These are phyloP conservation scores for Pichia cephalocereana DNA, from an alignment of 805 yeast species.

Conservation along the genomic window DNA sequence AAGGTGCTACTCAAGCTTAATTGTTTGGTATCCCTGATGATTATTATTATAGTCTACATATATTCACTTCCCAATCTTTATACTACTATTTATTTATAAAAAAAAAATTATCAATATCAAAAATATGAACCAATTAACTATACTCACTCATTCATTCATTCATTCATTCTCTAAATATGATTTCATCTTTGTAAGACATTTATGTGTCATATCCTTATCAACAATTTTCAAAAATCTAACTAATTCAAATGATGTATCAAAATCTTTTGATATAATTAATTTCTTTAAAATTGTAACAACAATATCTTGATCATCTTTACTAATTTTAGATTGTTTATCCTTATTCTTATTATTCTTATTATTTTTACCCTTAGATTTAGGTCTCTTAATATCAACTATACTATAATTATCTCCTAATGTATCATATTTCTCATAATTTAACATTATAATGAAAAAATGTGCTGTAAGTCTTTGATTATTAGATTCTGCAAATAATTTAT, in stretches of 20 bases:
- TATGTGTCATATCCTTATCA: constrained; percentile 29
- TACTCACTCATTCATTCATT: neutral
- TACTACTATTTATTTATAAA: constrained; percentile 1
- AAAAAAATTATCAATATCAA: constrained; percentile 3
- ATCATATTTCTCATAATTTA: constrained; percentile 34
- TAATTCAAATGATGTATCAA: constrained; percentile 47
- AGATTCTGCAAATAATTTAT: constrained; percentile 27
- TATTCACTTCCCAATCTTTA: neutral
- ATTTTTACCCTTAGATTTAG: neutral
- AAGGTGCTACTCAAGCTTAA: constrained; percentile 34
- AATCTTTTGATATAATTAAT: constrained; percentile 31
- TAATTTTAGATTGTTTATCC: constrained; percentile 1
- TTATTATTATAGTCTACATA: too few relatives aligned
- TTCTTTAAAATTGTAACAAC: constrained; percentile 35
- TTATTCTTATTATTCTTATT: constrained; percentile 1
- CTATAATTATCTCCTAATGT: neutral
- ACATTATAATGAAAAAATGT: constrained; percentile 42
- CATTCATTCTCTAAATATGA: neutral
- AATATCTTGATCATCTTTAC: constrained; percentile 29
- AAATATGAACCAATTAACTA: too few relatives aligned
- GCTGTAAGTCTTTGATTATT: constrained; percentile 40
- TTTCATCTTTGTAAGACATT: constrained; percentile 26
- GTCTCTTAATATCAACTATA: neutral
- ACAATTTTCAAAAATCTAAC: constrained; percentile 44
- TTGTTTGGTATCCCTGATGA: too few relatives aligned